phyloP scores from a whole-genome alignment of 768 basidiomycete species.

The Pleurotus tuoliensis region DNA sequence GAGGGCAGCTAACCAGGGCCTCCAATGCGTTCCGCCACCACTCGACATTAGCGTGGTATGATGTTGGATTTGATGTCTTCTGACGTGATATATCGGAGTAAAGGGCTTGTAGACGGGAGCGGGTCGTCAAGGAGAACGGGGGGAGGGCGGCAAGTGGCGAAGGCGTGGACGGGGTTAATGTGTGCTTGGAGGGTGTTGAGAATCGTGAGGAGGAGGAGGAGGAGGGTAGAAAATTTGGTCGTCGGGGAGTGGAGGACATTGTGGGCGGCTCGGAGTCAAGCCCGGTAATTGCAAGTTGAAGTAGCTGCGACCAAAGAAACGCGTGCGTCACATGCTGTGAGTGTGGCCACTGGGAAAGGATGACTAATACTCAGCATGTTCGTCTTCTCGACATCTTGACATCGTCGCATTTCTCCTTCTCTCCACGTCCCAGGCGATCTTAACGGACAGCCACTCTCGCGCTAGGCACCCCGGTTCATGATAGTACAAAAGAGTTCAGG shows the following conservation, averaged over 20 bases:
- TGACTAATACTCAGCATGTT: too few species aligned
- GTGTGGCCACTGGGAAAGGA: not conserved
- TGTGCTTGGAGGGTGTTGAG: not conserved
- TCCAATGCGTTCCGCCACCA: conserved; percentile 84
- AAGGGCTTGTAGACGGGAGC: conserved; percentile 66
- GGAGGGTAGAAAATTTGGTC: not conserved
- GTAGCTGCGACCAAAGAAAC: not conserved
- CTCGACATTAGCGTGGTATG: conserved; percentile 74
- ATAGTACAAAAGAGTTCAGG: too few species aligned
- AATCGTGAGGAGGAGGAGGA: conserved; percentile 11
- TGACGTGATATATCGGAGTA: conserved; percentile 88
- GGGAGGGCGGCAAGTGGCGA: conserved; percentile 26
- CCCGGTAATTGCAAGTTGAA: not conserved
- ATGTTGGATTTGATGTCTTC: conserved; percentile 78
- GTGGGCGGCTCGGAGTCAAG: not conserved
- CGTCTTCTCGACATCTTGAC: too few species aligned
- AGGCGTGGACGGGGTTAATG: not conserved
- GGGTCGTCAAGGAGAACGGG: conserved; percentile 45
- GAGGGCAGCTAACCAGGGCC: conserved; percentile 41
- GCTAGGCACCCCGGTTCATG: too few species aligned
- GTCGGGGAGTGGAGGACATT: not conserved
- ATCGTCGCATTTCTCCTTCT: too few species aligned
- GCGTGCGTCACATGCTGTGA: conserved; percentile 4
- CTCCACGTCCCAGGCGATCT: too few species aligned
- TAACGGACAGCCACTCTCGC: too few species aligned